Base-by-base conservation (phyloP, 495 filamentous ascomycete genomes). In the Cudoniella acicularis region DNA sequence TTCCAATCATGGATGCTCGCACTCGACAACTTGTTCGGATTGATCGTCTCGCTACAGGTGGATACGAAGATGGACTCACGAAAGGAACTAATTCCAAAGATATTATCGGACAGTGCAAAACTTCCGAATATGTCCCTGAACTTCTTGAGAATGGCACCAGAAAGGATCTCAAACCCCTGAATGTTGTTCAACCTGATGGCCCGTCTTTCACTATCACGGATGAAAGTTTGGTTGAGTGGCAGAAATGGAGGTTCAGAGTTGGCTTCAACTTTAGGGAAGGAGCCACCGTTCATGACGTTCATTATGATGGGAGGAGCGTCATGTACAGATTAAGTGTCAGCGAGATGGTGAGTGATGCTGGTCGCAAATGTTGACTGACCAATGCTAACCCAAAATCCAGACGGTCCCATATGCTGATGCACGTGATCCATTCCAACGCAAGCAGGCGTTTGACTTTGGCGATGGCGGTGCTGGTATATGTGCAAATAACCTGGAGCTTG, bases 371-470 rank as follows among this genome's bases (percentile, higher is more conserved):
- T n/a, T n/a, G n/a, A n/a, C n/a, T n/a, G n/a, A n/a, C n/a, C n/a
- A n/a, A n/a, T n/a, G n/a, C n/a, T n/a, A n/a, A n/a, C n/a, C n/a
- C n/a, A n/a, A n/a, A n/a, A n/a, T n/a, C n/a, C n/a, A n/a, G n/a
- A 83, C 82, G 49, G 86, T 91, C 20, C 89, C 89, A 2, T 91
- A 92, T 63, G 87, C 80, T 0, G 87, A 89, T 64, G 87, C 88
- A 1, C 76, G 88, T 0, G 74, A 78, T 10, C 88, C 88, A 0
- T 90, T 83, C 68, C 87, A 89, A 63, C 83, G 84, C 59, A 92
- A 92, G 69, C 80, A 84, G 53, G 86, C 86, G 20, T 89, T 89
- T 60, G 86, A 88, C 69, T 80, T 87, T 45, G 86, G 86, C n/a
- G 86, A 88, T 66, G 80, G 74, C 46, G 86, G 86, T 18, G 83